A percentile compares a stretch with the other conserved stretches of the same genome.
phyloP scores from a whole-genome alignment of 106 monocot genomes.

The Vanilla planifolia region DNA sequence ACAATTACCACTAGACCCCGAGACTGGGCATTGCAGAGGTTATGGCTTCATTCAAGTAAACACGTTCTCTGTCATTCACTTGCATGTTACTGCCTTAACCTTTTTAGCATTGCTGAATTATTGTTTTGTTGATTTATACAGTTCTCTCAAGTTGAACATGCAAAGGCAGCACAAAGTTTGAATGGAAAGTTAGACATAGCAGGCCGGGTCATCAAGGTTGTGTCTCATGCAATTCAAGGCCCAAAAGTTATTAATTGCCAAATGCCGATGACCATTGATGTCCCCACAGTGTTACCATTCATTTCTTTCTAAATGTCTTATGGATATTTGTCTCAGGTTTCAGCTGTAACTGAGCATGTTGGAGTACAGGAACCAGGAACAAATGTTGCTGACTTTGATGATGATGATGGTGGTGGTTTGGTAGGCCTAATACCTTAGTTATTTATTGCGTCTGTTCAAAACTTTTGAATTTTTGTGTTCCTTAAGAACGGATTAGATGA shows the following conservation, averaged over 20 bases:
- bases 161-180: conserved; percentile 68
- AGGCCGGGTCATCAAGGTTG: conserved; percentile 65
- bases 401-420: background rate
- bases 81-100: background rate
- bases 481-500: no score
- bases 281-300: background rate
- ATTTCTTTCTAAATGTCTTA: background rate
- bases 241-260: no score
- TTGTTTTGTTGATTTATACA: conserved; percentile 3
- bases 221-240: background rate
- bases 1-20: conserved; percentile 65
- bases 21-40: conserved; percentile 74
- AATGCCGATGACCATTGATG: no score
- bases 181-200: conserved; percentile 84
- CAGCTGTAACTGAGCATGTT: conserved; percentile 29
- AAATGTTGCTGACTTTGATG: background rate
- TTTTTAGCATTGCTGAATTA: no score
- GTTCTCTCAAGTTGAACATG: conserved; percentile 70
- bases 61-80: background rate
- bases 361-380: background rate
- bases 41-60: conserved; percentile 83
- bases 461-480: no score
- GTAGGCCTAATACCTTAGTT: no score
- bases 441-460: no score
- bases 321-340: conserved; percentile 37